Conservation (phyloP, 2,329 filamentous ascomycete species). For the Colletotrichum sp. region DNA sequence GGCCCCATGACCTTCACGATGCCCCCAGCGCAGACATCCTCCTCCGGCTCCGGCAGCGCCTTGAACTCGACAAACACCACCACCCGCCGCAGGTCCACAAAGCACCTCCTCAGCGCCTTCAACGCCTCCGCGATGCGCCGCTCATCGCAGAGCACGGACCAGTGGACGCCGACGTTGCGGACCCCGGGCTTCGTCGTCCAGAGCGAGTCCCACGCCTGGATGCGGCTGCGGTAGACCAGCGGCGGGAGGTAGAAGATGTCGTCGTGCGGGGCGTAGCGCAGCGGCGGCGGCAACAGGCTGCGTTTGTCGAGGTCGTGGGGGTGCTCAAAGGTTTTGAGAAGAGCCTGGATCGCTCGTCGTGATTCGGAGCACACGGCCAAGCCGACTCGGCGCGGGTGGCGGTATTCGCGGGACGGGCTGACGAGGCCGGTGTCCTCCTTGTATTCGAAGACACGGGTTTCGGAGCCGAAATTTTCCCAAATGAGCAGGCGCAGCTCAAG, state of each 20-base stretch:
- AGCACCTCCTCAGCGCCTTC: not conserved
- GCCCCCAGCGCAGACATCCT: not conserved
- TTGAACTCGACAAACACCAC: constrained; percentile 12
- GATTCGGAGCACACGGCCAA: constrained; percentile 3
- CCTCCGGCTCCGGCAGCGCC: constrained; percentile 4
- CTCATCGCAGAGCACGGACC: constrained; percentile 14
- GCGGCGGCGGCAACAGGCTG: not conserved
- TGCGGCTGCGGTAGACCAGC: constrained; percentile 8
- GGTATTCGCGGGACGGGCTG: not conserved
- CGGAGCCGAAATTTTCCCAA: not conserved
- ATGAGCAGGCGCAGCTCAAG: constrained; percentile 15
- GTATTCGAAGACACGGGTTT: constrained; percentile 11
- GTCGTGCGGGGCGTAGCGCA: not conserved
- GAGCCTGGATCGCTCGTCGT: not conserved
- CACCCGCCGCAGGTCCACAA: not conserved
- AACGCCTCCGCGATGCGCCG: constrained; percentile 9
- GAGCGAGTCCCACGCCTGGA: constrained; percentile 9
- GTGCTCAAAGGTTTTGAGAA: not conserved
- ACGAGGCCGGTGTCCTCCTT: constrained; percentile 7
- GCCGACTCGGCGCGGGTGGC: constrained; percentile 7
- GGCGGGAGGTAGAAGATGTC: constrained; percentile 15
- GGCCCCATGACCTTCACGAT: not conserved
- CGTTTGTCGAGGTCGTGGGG: constrained; percentile 10
- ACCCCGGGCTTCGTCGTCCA: constrained; percentile 15
- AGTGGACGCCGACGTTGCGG: constrained; percentile 8